Evolutionary conservation across 2,329 filamentous ascomycete genomes (phyloP).

Genomic region (Pseudomassariella vexata): DNA sequence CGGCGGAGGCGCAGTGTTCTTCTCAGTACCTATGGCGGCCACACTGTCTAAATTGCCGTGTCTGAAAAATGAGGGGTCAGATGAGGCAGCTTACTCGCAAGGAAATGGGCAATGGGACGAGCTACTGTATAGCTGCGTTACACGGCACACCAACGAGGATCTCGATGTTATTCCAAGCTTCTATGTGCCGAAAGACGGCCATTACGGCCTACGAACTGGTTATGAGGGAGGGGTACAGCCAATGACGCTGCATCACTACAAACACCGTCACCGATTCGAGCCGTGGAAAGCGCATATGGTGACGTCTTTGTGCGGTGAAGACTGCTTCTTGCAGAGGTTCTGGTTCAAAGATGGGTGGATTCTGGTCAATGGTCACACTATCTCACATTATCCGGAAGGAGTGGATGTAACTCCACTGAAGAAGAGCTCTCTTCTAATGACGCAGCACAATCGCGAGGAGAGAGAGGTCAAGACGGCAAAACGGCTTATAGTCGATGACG

Average conservation of each 20-base stretch:
- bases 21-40: slow-evolving; percentile 29
- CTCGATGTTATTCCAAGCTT: slow-evolving; percentile 38
- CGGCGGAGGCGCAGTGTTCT: slow-evolving; percentile 38
- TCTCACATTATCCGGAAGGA: slow-evolving; percentile 35
- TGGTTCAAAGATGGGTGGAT: slow-evolving; percentile 37
- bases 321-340: slow-evolving; percentile 42
- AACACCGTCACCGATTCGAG: slow-evolving; percentile 30
- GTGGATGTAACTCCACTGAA: slow-evolving; percentile 15
- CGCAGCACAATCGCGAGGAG: slow-evolving; percentile 4
- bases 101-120: slow-evolving; percentile 30
- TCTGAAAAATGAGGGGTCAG: slow-evolving; percentile 14
- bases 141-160: slow-evolving; percentile 24
- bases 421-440: slow-evolving; percentile 6
- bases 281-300: slow-evolving; percentile 36
- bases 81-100: slow-evolving; percentile 3
- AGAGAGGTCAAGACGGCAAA: slow-evolving; percentile 12
- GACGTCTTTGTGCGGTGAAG: slow-evolving; percentile 35
- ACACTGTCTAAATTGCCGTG: slow-evolving; percentile 31
- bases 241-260: slow-evolving; percentile 33
- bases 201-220: slow-evolving; percentile 20
- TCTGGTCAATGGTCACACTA: slow-evolving; percentile 39
- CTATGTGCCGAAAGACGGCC: slow-evolving; percentile 30
- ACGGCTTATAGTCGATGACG: slow-evolving; percentile 26
- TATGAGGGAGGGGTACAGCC: slow-evolving; percentile 35
- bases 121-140: slow-evolving; percentile 34